These are phyloP conservation scores for Hericium coralloides DNA, from an alignment of 768 basidiomycete species.

Conservation along the genomic window DNA sequence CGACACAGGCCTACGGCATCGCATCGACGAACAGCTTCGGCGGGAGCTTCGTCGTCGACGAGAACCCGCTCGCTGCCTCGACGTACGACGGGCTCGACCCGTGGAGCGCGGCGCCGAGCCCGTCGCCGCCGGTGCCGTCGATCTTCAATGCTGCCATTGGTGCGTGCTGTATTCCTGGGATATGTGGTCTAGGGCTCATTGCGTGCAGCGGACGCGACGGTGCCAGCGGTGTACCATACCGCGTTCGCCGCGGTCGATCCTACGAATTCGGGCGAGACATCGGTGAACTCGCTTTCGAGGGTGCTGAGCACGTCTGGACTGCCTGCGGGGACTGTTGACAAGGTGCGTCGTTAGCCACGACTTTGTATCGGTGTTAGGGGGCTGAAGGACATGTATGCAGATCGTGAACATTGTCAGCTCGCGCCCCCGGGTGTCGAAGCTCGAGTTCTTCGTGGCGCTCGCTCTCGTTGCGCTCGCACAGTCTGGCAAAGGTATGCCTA, in stretches of 20 bases:
- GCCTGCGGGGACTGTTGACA: constrained; percentile 77
- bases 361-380: not conserved
- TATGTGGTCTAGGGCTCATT: not conserved
- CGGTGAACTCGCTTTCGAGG: constrained; percentile 75
- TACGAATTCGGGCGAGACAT: constrained; percentile 64
- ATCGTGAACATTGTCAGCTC: constrained; percentile 88
- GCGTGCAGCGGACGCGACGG: constrained; percentile 61
- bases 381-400: constrained; percentile 27
- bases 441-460: constrained; percentile 88
- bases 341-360: constrained; percentile 36
- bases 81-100: constrained; percentile 70
- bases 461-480: constrained; percentile 86
- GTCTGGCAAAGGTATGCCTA: constrained; percentile 54
- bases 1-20: constrained; percentile 56
- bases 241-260: constrained; percentile 70
- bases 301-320: constrained; percentile 70
- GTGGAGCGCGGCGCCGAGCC: constrained; percentile 65
- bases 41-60: constrained; percentile 67
- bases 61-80: constrained; percentile 61
- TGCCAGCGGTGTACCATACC: constrained; percentile 68
- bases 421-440: constrained; percentile 68
- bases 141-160: constrained; percentile 25
- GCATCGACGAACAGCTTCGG: constrained; percentile 52
- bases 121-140: constrained; percentile 46
- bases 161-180: not conserved